Percentiles rank a stretch among this genome's conserved stretches.
phyloP scores from a whole-genome alignment of 495 filamentous ascomycete genomes.

The Sabuloglossum arenarium region DNA sequence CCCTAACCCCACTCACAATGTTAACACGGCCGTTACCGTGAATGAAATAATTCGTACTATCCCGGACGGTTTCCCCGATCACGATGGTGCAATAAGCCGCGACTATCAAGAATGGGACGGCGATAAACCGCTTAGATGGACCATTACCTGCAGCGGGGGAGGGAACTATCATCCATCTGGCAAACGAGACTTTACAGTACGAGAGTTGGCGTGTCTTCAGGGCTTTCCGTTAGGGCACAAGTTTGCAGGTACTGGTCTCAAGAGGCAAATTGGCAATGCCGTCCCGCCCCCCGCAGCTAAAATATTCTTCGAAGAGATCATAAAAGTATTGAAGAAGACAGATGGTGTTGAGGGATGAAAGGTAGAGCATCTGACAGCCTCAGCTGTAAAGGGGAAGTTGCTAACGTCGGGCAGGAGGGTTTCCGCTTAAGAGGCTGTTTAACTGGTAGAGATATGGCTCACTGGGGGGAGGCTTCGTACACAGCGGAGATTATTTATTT shows the following conservation, averaged over 20 bases:
- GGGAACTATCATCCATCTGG: constrained; percentile 54
- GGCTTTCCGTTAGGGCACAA: constrained; percentile 46
- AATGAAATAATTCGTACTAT: constrained; percentile 26
- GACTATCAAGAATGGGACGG: constrained; percentile 16
- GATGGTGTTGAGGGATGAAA: constrained; percentile 26
- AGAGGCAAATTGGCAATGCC: constrained; percentile 72
- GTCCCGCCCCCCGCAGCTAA: constrained; percentile 48
- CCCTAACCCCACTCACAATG: constrained; percentile 44
- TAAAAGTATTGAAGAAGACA: constrained; percentile 29
- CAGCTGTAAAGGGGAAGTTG: too few species aligned
- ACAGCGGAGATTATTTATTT: too few species aligned
- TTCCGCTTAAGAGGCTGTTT: too few species aligned
- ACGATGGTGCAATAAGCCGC: constrained; percentile 21
- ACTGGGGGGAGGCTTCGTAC: too few species aligned
- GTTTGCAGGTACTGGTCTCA: constrained; percentile 28
- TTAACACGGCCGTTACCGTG: constrained; percentile 21
- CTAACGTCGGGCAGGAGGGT: too few species aligned
- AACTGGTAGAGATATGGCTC: too few species aligned
- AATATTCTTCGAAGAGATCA: constrained; percentile 36
- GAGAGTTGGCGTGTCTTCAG: constrained; percentile 59
- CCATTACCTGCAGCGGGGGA: constrained; percentile 51
- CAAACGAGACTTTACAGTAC: constrained; percentile 38
- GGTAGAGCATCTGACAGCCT: too few species aligned
- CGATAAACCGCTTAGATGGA: constrained; percentile 26
- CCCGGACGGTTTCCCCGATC: constrained; percentile 18